A percentile compares a stretch with the other conserved stretches of the same genome.
These are phyloP conservation scores for Cicer cuneatum DNA, from an alignment of 306 rosid species.

Conservation along the genomic window DNA sequence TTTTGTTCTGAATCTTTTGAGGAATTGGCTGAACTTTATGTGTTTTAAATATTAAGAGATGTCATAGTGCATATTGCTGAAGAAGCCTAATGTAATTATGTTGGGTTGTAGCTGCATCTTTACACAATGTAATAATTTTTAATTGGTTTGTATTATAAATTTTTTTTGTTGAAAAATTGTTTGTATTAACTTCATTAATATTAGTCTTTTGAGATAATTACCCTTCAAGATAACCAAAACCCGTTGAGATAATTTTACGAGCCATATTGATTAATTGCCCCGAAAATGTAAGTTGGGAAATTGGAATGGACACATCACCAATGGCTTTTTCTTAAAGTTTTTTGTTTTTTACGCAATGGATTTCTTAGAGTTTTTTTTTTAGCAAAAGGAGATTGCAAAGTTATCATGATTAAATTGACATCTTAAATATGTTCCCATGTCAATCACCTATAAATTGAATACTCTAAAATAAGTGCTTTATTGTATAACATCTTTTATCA, in stretches of 20 bases:
- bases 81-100: constrained; percentile 16
- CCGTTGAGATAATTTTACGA: constrained; percentile 5
- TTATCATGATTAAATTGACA: too few species aligned
- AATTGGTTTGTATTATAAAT: background rate
- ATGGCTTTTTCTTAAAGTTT: background rate
- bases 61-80: constrained; percentile 4
- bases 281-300: background rate
- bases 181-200: too few species aligned
- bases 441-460: too few species aligned
- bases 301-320: background rate
- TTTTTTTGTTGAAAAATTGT: background rate
- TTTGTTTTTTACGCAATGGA: too few species aligned
- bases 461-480: too few species aligned
- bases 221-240: background rate
- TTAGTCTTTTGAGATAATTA: too few species aligned
- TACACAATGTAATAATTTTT: constrained; percentile 38
- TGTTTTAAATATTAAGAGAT: constrained; percentile 44
- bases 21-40: constrained; percentile 88
- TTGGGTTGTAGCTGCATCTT: constrained; percentile 29
- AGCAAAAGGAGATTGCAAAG: too few species aligned
- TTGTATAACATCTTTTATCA: too few species aligned
- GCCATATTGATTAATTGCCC: constrained; percentile 3
- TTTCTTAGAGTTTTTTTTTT: too few species aligned
- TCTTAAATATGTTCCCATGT: too few species aligned
- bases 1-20: constrained; percentile 76